Conservation (phyloP, 1,284 basidiomycete species). For the Cryptococcus maquisensis region DNA sequence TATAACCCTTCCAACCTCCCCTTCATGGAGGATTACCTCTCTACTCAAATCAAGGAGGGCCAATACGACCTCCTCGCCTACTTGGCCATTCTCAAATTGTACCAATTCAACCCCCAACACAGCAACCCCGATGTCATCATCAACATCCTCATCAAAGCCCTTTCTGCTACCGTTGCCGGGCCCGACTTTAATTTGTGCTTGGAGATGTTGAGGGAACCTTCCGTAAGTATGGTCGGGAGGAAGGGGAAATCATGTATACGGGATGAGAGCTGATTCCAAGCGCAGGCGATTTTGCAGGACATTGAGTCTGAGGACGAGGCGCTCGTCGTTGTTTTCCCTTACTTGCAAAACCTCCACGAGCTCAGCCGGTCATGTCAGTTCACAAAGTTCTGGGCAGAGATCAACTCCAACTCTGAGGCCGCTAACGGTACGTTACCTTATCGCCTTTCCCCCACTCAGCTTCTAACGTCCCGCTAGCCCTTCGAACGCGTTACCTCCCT, state of each 20-base stretch:
- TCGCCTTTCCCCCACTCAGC: neutral
- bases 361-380: conserved; percentile 83
- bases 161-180: conserved; percentile 69
- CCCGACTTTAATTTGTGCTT: conserved; percentile 88
- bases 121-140: conserved; percentile 89
- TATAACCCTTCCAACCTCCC: conserved; percentile 92
- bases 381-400: conserved; percentile 79
- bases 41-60: conserved; percentile 79
- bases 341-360: conserved; percentile 67
- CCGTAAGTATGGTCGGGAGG: conserved; percentile 15
- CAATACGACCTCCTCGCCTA: conserved; percentile 94
- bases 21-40: conserved; percentile 91
- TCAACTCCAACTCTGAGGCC: conserved; percentile 56
- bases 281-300: conserved; percentile 46
- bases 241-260: too few relatives aligned
- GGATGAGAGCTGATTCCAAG: neutral
- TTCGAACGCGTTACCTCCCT: conserved; percentile 40
- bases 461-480: conserved; percentile 19
- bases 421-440: conserved; percentile 27
- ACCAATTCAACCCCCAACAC: conserved; percentile 92
- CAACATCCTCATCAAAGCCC: conserved; percentile 89
- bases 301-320: conserved; percentile 67
- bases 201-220: conserved; percentile 57
- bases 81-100: conserved; percentile 74
- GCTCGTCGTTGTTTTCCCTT: conserved; percentile 67